A percentile compares a stretch with the other conserved stretches of the same genome.
phyloP scores from a whole-genome alignment of 768 basidiomycete species.

The Antrodiella citrinella region DNA sequence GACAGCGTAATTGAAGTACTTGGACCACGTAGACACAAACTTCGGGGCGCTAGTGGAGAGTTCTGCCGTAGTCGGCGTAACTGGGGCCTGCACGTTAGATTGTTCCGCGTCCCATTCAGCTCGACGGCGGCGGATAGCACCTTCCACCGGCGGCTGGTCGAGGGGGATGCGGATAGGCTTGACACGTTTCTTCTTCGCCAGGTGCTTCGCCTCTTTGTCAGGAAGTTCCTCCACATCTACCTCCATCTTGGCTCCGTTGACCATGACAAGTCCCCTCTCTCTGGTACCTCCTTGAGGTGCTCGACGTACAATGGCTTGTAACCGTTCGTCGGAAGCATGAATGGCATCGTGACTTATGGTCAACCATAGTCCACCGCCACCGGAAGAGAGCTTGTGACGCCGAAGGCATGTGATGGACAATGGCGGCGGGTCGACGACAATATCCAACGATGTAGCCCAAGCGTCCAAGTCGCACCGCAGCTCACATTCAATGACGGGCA shows the following conservation, averaged over 20 bases:
- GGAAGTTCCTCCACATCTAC: slow-evolving; percentile 88
- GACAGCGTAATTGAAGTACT: slow-evolving; percentile 67
- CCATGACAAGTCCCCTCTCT: slow-evolving; percentile 78
- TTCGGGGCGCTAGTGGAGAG: slow-evolving; percentile 53
- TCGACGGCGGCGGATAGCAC: slow-evolving; percentile 57
- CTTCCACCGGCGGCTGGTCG: slow-evolving; percentile 83
- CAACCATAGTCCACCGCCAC: slow-evolving; percentile 92
- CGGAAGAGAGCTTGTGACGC: slow-evolving; percentile 76
- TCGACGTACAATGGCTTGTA: slow-evolving; percentile 66
- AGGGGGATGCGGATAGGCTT: slow-evolving; percentile 83
- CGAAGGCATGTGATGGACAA: slow-evolving; percentile 74
- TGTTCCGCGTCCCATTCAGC: slow-evolving; percentile 65
- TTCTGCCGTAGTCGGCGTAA: slow-evolving; percentile 18
- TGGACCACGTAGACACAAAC: slow-evolving; percentile 60
- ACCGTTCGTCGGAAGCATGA: slow-evolving; percentile 69
- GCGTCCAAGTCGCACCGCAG: slow-evolving; percentile 87
- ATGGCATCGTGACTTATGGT: slow-evolving; percentile 81
- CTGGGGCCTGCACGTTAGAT: slow-evolving; percentile 1
- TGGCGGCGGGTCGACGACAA: slow-evolving; percentile 91
- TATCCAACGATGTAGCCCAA: slow-evolving; percentile 77
- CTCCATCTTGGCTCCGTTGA: slow-evolving; percentile 78
- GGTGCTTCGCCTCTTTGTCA: slow-evolving; percentile 76
- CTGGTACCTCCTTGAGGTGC: slow-evolving; percentile 51
- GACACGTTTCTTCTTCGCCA: slow-evolving; percentile 78
- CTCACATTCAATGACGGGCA: slow-evolving; percentile 75